Evolutionary conservation across 2,329 filamentous ascomycete species (phyloP), one percentile per base, ranked within the genome.

Genomic region (Hypoxylon sp.): DNA sequence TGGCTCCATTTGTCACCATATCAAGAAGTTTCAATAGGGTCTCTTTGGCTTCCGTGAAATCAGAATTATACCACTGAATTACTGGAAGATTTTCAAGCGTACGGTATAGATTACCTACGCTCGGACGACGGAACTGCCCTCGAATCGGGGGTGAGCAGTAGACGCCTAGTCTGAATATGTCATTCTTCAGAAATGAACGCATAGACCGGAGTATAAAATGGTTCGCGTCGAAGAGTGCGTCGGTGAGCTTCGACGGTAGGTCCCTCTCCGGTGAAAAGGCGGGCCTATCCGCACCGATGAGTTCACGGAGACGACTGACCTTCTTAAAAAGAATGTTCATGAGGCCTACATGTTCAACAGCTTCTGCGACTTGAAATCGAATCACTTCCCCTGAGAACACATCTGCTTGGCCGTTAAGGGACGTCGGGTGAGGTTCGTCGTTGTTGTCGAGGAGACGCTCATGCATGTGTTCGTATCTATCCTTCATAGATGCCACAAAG

Each of bases 71-170:
- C n/a, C 39, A 19, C 8, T n/a, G 2, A 9, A 44, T 10, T 1
- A 44, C 5, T 19, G n/a, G n/a, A 39, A 11, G 26, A 51, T 31
- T 26, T 1, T 8, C 52, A 2, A 4, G 2, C 10, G 8, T 19
- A 14, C 3, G 1, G 1, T 37, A 5, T 10, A 14, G 17, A 17
- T 56, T 26, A 22, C 50, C 42, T 4, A 24, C 11, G 10, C 17
- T 2, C 14, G 6, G 5, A 29, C 31, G 55, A 47, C n/a, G 37
- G 47, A 17, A 65, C 14, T 46, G 44, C 10, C 13, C 22, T 37
- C 58, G 55, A 11, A 67, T 10, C 2, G 59, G 53, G 6, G 50
- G 54, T 8, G 62, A 70, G 19, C 48, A n/a, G 9, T 5, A 55
- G 26, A 63, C 5, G 6, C 31, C 17, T 29, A 10, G 8, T 5